Percentiles rank a stretch among this genome's conserved stretches.
Evolutionary conservation across 1,139 yeast genomes (phyloP).

Genomic region (Schwanniomyces etchellsii): DNA sequence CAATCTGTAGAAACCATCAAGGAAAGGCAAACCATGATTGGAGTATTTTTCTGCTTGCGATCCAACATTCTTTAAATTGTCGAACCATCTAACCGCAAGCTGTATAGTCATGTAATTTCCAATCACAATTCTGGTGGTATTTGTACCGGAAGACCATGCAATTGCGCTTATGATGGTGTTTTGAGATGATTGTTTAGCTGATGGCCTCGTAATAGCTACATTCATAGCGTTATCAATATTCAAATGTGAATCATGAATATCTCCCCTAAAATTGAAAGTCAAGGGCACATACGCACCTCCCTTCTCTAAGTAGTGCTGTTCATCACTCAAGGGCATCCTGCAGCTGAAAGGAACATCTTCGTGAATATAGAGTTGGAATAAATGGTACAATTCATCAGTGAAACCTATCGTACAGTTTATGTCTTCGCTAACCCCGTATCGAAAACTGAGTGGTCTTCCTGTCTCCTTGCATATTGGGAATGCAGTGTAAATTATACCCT

Average conservation of each 20-base stretch:
- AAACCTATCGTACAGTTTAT: constrained; percentile 58
- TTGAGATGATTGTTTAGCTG: constrained; percentile 18
- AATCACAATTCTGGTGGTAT: constrained; percentile 57
- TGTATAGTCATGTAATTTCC: constrained; percentile 58
- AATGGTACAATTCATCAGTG: constrained; percentile 64
- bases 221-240: constrained; percentile 62
- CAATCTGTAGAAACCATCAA: constrained; percentile 39
- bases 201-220: constrained; percentile 43
- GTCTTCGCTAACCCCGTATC: constrained; percentile 49
- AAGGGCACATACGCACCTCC: constrained; percentile 57
- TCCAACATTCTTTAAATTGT: constrained; percentile 18
- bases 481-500: constrained; percentile 51
- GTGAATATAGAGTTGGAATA: constrained; percentile 70
- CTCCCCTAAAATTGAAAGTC: constrained; percentile 63
- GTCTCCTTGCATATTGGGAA: constrained; percentile 67
- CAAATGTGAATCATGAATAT: constrained; percentile 61
- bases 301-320: constrained; percentile 33
- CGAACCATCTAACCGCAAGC: constrained; percentile 58
- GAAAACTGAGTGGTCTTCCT: constrained; percentile 48
- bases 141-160: constrained; percentile 61
- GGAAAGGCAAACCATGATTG: constrained; percentile 25
- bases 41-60: constrained; percentile 9
- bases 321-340: constrained; percentile 48
- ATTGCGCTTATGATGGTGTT: constrained; percentile 47
- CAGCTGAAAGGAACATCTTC: constrained; percentile 76